These are phyloP conservation scores for Heliosperma pusillum DNA, from an alignment of 148 eudicot genomes.

Conservation along the genomic window DNA sequence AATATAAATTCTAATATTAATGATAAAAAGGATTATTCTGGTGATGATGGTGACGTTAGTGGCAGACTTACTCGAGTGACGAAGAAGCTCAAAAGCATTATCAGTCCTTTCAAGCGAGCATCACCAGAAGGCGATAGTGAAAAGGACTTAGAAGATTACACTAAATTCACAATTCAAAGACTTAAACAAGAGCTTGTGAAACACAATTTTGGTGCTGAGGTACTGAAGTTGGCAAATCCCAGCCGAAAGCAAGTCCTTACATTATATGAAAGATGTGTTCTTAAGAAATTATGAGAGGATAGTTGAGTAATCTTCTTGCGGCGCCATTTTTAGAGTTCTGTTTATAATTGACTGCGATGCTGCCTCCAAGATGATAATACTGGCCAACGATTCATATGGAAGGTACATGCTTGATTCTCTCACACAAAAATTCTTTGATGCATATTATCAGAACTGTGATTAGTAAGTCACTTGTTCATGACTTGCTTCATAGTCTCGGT, in stretches of 20 bases:
- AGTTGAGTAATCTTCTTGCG: neutral
- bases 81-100: slow-evolving; percentile 60
- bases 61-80: slow-evolving; percentile 43
- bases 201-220: slow-evolving; percentile 71
- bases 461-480: neutral
- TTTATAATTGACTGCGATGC: slow-evolving; percentile 7
- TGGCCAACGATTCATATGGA: neutral
- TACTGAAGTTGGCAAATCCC: slow-evolving; percentile 69
- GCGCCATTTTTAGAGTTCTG: neutral
- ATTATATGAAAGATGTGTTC: slow-evolving; percentile 72
- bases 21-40: slow-evolving; percentile 33
- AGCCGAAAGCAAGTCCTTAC: slow-evolving; percentile 71
- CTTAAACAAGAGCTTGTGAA: slow-evolving; percentile 84
- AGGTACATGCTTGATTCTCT: neutral
- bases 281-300: slow-evolving; percentile 42
- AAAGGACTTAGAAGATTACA: slow-evolving; percentile 55
- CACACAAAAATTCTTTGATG: slow-evolving; percentile 2
- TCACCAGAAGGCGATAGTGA: slow-evolving; percentile 52
- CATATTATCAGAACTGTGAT: neutral
- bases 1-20: neutral
- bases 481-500: neutral
- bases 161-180: slow-evolving; percentile 62
- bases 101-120: slow-evolving; percentile 47
- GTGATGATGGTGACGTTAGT: slow-evolving; percentile 45
- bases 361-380: neutral